Base-by-base conservation (phyloP, 169 alveolate genomes). In the Pseudocohnilembus persalinus region DNA sequence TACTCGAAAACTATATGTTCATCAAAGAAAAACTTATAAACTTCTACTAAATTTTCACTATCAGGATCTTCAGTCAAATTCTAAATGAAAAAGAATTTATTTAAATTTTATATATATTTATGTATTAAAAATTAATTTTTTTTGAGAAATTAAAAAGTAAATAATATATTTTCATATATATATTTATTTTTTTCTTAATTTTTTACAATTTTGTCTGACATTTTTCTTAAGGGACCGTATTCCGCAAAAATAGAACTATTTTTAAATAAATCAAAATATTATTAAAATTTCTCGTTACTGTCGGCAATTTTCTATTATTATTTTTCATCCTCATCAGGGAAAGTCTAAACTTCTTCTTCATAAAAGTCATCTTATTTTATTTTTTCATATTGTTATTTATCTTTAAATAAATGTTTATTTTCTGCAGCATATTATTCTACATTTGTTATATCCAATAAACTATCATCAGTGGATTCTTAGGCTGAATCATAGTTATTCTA, bases 11-110 rank as follows among this genome's bases (percentile, higher is more conserved):
- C 82, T 34, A 86, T 73, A 32, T 80, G 77, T 34, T 81, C 80
- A 81, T 86, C 90, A 86, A 86, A 86, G 80, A 86, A 86, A 33
- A 79, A 81, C 64, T 86, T 86, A 6, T 63, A 76, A 0, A 77
- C 65, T 29, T 73, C 29, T 31, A 81, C 90, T 64, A 49, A 31
- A 64, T 86, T 80, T 74, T 80, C 85, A n/a, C 85, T 30, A 29
- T 81, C 76, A n/a, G n/a, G n/a, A n/a, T 81, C 72, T 32, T 86
- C 90, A 28, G 90, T 80, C 29, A 86, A 31, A 74, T 79, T 73
- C 83, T 63, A 74, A 26, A 30, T n/a, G 76, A 32, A 27, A 0
- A 77, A 77, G 15, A 28, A 49, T 49, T 4, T 78, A 4, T 0
- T 63, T 4, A 25, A 1, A 64, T 49, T 11, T 0, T 25, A 77